Base-by-base conservation (phyloP, 2,329 filamentous ascomycete species). In the Exophiala xenobiotica region DNA sequence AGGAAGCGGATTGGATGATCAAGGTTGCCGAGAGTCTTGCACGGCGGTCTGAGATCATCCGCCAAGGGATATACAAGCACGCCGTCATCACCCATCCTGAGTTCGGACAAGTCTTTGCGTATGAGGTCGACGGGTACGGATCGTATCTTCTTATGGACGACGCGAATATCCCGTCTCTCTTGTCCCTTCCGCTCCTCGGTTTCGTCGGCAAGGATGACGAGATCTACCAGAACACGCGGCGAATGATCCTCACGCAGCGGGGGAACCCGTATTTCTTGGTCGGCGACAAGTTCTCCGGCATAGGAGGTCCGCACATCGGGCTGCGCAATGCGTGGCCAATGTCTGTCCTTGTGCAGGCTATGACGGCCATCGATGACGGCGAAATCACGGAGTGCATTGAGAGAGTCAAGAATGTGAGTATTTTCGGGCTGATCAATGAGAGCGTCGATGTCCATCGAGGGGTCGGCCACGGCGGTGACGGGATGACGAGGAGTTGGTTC, bases 281-380 rank as follows among this genome's bases (percentile, higher is more conserved):
- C 20, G 93, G 93, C 2, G 73, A 72, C 12, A 82, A 81, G 0
- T 96, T 99, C 64, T 80, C 82, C 42, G 93, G 93, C 5, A 96
- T 99, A 61, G 93, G 93, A 62, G 93, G 90, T 1, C 82, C 82
- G 24, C 82, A 86, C 59, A 70, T 96, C 60, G 93, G 93, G 0
- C 73, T 95, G n/a, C 75, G 81, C 62, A 88, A 96, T 60, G 93
- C 92, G 6, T 99, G 93, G 93, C 93, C 93, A 0, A 97, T 99
- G 90, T 93, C 88, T 67, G 74, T 96, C 56, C 77, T 99, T 6
- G 81, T 96, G 16, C 91, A 96, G 70, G 90, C 89, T 2, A 90
- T 93, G 79, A 99, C 93, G 0, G 87, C 85, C 4, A 80, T 92
- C 44, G 78, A 91, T 51, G 75, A 78, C 0, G 58, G 59, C 12